A percentile compares a stretch with the other conserved stretches of the same genome.
Evolutionary conservation across 208 protist genomes (phyloP).

Genomic region (Herpetomonas samuelpessoai): DNA sequence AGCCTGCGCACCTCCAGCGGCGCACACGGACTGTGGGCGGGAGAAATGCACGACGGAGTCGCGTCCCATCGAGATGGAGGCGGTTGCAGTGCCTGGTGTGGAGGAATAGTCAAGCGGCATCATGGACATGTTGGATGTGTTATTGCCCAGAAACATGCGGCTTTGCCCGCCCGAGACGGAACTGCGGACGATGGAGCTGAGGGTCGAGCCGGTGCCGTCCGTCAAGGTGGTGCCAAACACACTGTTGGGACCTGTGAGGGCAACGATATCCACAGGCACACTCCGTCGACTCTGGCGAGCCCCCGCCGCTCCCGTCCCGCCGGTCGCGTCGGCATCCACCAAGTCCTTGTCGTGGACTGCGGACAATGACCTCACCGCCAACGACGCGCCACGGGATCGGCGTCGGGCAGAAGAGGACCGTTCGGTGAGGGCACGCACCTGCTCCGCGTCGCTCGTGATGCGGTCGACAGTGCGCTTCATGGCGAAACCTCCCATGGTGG

Average conservation of each 20-base stretch:
- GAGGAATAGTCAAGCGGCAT: no score
- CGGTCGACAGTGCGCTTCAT: constrained; percentile 14
- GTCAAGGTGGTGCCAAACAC: neutral
- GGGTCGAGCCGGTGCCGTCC: constrained; percentile 4
- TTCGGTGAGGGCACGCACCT: no score
- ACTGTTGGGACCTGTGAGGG: neutral
- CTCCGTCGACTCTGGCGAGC: neutral
- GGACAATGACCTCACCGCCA: no score
- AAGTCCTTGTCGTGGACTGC: no score
- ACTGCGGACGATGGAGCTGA: constrained; percentile 2
- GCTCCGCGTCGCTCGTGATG: constrained; percentile 12
- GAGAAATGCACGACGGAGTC: neutral
- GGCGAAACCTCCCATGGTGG: neutral
- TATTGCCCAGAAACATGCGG: neutral
- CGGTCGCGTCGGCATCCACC: neutral
- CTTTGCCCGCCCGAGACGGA: neutral
- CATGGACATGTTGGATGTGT: neutral
- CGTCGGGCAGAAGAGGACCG: neutral
- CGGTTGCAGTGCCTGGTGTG: no score
- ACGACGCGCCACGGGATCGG: no score
- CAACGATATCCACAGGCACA: neutral
- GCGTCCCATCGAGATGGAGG: neutral
- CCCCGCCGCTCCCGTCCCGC: neutral
- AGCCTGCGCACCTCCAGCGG: neutral
- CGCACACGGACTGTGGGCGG: neutral